A percentile compares a stretch with the other conserved stretches of the same genome.
Conservation (phyloP, 331 rosid genomes). For the Spiraea crenata region DNA sequence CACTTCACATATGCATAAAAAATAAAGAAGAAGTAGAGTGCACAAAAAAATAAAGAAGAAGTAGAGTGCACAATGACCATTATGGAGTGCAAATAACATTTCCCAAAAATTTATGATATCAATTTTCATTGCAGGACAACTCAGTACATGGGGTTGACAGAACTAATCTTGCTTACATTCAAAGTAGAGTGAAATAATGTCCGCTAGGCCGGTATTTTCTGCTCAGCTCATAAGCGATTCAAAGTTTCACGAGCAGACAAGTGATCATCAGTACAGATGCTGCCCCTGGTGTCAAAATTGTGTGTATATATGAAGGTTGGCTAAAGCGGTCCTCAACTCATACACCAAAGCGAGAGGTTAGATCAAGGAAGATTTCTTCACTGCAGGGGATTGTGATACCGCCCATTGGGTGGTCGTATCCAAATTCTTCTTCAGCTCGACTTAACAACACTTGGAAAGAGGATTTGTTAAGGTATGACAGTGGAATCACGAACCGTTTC, state of each 20-base stretch:
- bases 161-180: too few species aligned
- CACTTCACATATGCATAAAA: too few species aligned
- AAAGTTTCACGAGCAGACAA: background rate
- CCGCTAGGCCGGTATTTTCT: background rate
- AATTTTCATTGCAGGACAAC: too few species aligned
- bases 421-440: conserved; percentile 33
- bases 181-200: too few species aligned
- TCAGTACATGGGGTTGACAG: too few species aligned
- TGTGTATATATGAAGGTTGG: background rate
- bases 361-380: conserved; percentile 24
- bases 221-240: background rate
- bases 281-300: background rate
- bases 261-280: background rate
- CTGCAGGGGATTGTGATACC: conserved; percentile 35
- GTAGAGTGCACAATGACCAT: too few species aligned
- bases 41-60: too few species aligned
- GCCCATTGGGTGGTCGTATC: conserved; percentile 35
- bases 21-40: too few species aligned
- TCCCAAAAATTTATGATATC: too few species aligned
- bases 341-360: conserved; percentile 15
- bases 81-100: too few species aligned
- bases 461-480: conserved; percentile 20
- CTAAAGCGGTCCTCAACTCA: background rate
- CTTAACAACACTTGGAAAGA: conserved; percentile 21
- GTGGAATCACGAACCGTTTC: conserved; percentile 29